Conservation (phyloP, 2,329 filamentous ascomycete genomes). For the Colletotrichum australisinense region DNA sequence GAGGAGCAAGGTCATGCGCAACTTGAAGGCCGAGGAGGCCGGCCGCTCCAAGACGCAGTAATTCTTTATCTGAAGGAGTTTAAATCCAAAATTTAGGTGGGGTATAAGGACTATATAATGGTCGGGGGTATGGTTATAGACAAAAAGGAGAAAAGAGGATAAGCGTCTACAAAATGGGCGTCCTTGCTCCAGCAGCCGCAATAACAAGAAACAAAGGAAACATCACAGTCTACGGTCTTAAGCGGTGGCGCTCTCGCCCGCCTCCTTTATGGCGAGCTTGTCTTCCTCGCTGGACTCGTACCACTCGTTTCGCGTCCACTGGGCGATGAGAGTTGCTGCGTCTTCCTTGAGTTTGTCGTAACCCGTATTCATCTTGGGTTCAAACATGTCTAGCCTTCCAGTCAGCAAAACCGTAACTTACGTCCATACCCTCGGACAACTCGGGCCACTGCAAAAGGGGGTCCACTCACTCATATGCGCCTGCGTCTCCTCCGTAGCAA, state of each 20-base stretch:
- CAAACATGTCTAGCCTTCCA: slow-evolving; percentile 73
- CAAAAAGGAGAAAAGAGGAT: slow-evolving; percentile 21
- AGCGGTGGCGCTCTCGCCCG: slow-evolving; percentile 27
- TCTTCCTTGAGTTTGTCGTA: slow-evolving; percentile 75
- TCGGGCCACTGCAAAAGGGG: neutral
- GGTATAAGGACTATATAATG: slow-evolving; percentile 12
- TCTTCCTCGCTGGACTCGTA: slow-evolving; percentile 66
- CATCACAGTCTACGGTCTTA: neutral
- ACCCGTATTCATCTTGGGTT: slow-evolving; percentile 76
- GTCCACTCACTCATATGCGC: slow-evolving; percentile 78
- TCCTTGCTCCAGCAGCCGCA: slow-evolving; percentile 6
- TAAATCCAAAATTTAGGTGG: neutral
- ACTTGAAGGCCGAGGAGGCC: slow-evolving; percentile 60
- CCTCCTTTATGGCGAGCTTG: slow-evolving; percentile 38
- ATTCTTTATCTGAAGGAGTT: neutral
- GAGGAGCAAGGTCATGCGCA: slow-evolving; percentile 80
- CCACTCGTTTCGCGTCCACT: slow-evolving; percentile 76
- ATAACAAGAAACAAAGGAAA: neutral
- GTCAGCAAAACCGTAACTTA: slow-evolving; percentile 25
- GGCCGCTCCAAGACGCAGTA: slow-evolving; percentile 28
- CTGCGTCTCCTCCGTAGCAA: slow-evolving; percentile 79
- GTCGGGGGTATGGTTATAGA: slow-evolving; percentile 31
- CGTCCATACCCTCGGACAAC: neutral
- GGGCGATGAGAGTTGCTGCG: slow-evolving; percentile 72
- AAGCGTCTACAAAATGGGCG: slow-evolving; percentile 1